phyloP scores from a whole-genome alignment of 163 green algal species.

The Scenedesmus sp. region DNA sequence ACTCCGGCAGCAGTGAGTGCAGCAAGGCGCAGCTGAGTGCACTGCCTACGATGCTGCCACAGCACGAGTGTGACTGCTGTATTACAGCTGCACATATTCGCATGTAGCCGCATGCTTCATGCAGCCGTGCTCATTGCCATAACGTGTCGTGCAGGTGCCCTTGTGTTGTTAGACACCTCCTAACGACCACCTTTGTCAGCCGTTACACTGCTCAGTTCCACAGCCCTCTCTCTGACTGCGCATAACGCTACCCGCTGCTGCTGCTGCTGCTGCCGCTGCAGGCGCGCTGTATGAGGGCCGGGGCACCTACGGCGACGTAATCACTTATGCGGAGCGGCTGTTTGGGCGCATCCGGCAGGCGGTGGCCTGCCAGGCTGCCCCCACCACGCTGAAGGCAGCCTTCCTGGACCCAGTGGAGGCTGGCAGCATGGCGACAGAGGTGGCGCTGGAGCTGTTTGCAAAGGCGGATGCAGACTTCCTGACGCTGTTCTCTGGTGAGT shows the following conservation, averaged over 20 bases:
- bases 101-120: neutral
- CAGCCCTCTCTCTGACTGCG: too few relatives aligned
- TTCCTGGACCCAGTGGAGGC: conserved; percentile 86
- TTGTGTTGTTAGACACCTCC: too few relatives aligned
- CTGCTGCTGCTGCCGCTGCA: conserved; percentile 14
- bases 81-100: neutral
- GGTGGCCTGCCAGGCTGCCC: conserved; percentile 75
- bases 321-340: conserved; percentile 65
- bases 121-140: neutral
- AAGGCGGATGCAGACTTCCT: conserved; percentile 85
- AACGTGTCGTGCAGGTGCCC: too few relatives aligned
- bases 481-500: conserved; percentile 85
- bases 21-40: neutral
- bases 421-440: conserved; percentile 67
- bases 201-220: too few relatives aligned
- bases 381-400: conserved; percentile 85
- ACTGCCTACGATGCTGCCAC: neutral
- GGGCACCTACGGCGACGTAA: conserved; percentile 64
- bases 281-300: conserved; percentile 52
- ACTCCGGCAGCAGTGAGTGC: neutral
- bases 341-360: conserved; percentile 74
- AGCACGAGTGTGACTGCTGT: neutral
- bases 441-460: conserved; percentile 85
- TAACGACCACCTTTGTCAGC: neutral
- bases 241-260: neutral